Base-by-base conservation (phyloP, 1,139 yeast species). In the Debaryomycetaceae sp. region DNA sequence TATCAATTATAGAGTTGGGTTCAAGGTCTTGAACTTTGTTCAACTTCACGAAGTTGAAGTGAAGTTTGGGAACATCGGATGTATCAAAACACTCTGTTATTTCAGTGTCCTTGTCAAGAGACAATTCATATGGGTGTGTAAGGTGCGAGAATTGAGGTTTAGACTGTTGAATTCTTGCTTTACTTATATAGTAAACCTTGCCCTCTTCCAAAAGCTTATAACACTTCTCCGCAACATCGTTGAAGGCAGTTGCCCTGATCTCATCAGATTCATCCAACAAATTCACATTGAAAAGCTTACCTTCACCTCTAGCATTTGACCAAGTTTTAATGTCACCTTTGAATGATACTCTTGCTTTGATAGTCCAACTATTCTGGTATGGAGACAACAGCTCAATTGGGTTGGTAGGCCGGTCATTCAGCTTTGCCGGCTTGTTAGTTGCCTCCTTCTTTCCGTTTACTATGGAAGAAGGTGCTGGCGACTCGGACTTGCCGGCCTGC, bases 241-340 rank as follows among this genome's bases (percentile, higher is more conserved):
- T 87, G 64, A 94, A 94, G 4, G 95, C 97, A 6, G 98, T 89
- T 13, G 96, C 98, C 55, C 95, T 79, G 53, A 94, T 94, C 67
- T 92, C 98, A 54, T 95, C 96, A 5, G 96, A 85, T 59, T 94
- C 96, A 59, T 94, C 99, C 48, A 91, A 68, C 49, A 94, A 80
- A 51, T 89, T 87, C 32, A 88, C 88, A 52, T 85, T 85, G 68
- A 94, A 88, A 45, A 94, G 74, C 60, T 87, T 87, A 40, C 98
- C 98, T 49, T 85, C 89, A 44, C 96, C 96, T 53, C 83, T 77
- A 42, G 81, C 82, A 55, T 89, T 89, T 39, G 87, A 78, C 92
- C 94, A 94, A 32, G 86, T 84, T 63, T 89, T 83, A 52, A 92
- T 74, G 46, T 89, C 97, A 41, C 95, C 82, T 61, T 92, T 92